Evolutionary conservation across 768 basidiomycete species (phyloP).

Genomic region (Podaxis pistillaris): DNA sequence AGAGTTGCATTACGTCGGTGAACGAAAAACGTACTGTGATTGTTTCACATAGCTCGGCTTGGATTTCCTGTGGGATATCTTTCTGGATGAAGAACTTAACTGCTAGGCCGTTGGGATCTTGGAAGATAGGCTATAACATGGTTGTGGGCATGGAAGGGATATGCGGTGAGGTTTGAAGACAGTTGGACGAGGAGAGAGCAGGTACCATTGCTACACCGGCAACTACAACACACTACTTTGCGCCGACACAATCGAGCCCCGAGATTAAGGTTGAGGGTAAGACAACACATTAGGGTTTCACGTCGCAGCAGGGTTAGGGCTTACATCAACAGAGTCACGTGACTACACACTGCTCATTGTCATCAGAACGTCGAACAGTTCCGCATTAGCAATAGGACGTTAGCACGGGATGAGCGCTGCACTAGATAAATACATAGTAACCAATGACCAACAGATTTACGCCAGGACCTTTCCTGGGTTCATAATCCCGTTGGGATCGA

Average conservation of each 20-base stretch:
- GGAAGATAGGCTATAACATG: slow-evolving; percentile 60
- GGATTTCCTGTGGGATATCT: slow-evolving; percentile 65
- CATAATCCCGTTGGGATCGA: slow-evolving; percentile 91
- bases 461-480: slow-evolving; percentile 85
- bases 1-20: neutral
- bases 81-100: slow-evolving; percentile 87
- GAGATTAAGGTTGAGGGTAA: slow-evolving; percentile 54
- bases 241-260: slow-evolving; percentile 28
- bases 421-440: neutral
- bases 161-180: neutral
- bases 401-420: neutral
- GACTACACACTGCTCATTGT: neutral
- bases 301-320: slow-evolving; percentile 33
- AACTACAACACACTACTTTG: neutral
- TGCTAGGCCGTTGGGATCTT: slow-evolving; percentile 62
- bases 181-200: slow-evolving; percentile 2
- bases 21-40: slow-evolving; percentile 41
- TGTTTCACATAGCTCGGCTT: slow-evolving; percentile 71
- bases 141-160: neutral
- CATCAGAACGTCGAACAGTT: neutral
- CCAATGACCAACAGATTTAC: slow-evolving; percentile 18
- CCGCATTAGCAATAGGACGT: neutral
- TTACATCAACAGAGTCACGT: slow-evolving; percentile 21
- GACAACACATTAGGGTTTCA: slow-evolving; percentile 30
- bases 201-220: slow-evolving; percentile 19